Conservation (phyloP, 2,329 filamentous ascomycete genomes). For the Lasiodiplodia sp. region DNA sequence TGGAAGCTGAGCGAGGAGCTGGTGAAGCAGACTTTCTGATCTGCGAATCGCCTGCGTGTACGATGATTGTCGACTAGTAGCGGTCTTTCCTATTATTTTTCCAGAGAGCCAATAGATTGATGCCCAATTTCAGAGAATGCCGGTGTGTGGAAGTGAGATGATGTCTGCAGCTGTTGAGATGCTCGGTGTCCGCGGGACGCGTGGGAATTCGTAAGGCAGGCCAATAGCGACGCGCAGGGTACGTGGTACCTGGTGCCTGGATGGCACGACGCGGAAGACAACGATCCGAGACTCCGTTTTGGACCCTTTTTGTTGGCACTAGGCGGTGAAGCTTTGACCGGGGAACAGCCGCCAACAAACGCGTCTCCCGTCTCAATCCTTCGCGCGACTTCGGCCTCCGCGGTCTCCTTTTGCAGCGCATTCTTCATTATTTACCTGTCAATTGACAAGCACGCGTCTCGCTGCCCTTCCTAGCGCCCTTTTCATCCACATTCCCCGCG, state of each 20-base stretch:
- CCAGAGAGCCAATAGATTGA: too few relatives aligned
- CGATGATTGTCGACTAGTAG: too few relatives aligned
- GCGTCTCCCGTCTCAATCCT: not conserved
- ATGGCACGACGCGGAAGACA: not conserved
- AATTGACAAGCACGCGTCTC: not conserved
- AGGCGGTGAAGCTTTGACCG: not conserved
- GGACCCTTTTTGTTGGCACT: not conserved
- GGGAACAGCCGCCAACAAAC: not conserved
- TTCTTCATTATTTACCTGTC: not conserved
- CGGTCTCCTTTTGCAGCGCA: not conserved
- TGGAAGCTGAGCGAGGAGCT: conserved; percentile 45
- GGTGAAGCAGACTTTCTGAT: conserved; percentile 36
- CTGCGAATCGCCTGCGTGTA: not conserved
- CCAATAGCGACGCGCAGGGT: not conserved
- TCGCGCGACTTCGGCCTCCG: conserved; percentile 6
- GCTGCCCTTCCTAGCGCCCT: not conserved
- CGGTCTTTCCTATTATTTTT: too few relatives aligned
- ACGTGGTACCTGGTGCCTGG: not conserved
- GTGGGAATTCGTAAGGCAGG: not conserved
- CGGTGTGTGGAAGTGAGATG: not conserved
- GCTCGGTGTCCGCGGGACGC: not conserved
- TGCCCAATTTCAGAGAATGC: too few relatives aligned
- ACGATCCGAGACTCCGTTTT: not conserved
- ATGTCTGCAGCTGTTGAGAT: not conserved
- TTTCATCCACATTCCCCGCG: not conserved